Evolutionary conservation across 805 yeast genomes (phyloP).

Genomic region (Scheffersomyces amazonensis): DNA sequence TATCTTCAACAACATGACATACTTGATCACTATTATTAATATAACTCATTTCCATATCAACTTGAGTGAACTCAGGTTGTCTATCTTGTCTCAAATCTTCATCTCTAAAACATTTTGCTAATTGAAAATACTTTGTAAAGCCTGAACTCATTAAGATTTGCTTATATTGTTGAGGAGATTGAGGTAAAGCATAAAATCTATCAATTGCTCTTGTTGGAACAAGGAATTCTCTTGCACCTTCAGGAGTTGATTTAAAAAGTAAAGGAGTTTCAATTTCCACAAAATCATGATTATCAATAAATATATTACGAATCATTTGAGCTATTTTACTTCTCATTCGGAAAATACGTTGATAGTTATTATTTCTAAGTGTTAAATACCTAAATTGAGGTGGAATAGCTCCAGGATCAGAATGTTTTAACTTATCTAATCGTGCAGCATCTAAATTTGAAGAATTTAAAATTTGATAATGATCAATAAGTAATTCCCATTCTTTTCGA

Average conservation of each 20-base stretch:
- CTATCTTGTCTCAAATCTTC: conserved; percentile 93
- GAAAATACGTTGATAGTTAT: conserved; percentile 53
- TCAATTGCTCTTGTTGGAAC: conserved; percentile 77
- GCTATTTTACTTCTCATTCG: conserved; percentile 57
- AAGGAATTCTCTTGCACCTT: conserved; percentile 93
- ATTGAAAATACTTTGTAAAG: conserved; percentile 77
- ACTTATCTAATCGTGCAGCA: conserved; percentile 66
- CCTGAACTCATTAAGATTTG: conserved; percentile 96
- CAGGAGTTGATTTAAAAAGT: conserved; percentile 93
- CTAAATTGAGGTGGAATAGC: conserved; percentile 78
- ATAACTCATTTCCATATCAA: conserved; percentile 94
- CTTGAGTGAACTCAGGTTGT: conserved; percentile 96
- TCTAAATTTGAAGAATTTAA: conserved; percentile 62
- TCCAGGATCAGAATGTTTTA: conserved; percentile 46
- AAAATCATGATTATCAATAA: conserved; percentile 46
- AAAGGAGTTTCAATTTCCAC: conserved; percentile 91
- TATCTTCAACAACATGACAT: conserved; percentile 55
- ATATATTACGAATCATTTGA: conserved; percentile 36
- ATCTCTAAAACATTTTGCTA: conserved; percentile 93
- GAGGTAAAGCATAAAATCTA: conserved; percentile 85
- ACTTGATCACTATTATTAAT: conserved; percentile 66
- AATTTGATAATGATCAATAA: conserved; percentile 47
- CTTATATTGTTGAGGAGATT: conserved; percentile 97
- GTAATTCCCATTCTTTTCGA: conserved; percentile 52
- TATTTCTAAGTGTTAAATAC: conserved; percentile 72